phyloP scores from a whole-genome alignment of 2,329 filamentous ascomycete genomes.

The Daldinia sp. region DNA sequence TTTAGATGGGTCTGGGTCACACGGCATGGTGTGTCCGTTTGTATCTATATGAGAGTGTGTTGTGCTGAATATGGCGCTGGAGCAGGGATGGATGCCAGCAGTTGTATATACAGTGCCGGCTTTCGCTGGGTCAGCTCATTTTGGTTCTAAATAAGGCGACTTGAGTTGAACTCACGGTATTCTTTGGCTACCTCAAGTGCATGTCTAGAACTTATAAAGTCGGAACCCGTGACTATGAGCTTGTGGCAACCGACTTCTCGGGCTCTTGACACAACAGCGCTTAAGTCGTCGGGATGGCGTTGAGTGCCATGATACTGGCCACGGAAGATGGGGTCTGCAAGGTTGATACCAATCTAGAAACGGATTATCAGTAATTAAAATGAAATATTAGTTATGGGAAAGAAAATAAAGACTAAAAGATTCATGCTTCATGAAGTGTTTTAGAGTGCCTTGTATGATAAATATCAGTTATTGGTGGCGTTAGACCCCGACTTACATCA shows the following conservation, averaged over 20 bases:
- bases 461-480: neutral
- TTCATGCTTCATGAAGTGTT: neutral
- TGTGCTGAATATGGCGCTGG: constrained; percentile 80
- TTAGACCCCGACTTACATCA: constrained; percentile 62
- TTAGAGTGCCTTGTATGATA: neutral
- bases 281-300: constrained; percentile 78
- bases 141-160: constrained; percentile 6
- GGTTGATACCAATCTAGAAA: constrained; percentile 87
- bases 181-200: constrained; percentile 79
- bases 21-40: constrained; percentile 63
- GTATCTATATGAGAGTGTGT: constrained; percentile 58
- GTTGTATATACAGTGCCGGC: constrained; percentile 89
- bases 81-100: constrained; percentile 94
- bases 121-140: constrained; percentile 51
- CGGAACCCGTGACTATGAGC: constrained; percentile 93
- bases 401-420: neutral
- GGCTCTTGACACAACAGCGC: constrained; percentile 82
- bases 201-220: constrained; percentile 80
- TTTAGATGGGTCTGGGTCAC: constrained; percentile 64
- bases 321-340: constrained; percentile 90
- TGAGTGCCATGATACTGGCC: constrained; percentile 86
- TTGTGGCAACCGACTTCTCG: constrained; percentile 84
- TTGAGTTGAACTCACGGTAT: constrained; percentile 69
- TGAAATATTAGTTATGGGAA: neutral
- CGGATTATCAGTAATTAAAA: constrained; percentile 31